Evolutionary conservation across 2,329 filamentous ascomycete species (phyloP).

Genomic region (Sordariomycetes sp.): DNA sequence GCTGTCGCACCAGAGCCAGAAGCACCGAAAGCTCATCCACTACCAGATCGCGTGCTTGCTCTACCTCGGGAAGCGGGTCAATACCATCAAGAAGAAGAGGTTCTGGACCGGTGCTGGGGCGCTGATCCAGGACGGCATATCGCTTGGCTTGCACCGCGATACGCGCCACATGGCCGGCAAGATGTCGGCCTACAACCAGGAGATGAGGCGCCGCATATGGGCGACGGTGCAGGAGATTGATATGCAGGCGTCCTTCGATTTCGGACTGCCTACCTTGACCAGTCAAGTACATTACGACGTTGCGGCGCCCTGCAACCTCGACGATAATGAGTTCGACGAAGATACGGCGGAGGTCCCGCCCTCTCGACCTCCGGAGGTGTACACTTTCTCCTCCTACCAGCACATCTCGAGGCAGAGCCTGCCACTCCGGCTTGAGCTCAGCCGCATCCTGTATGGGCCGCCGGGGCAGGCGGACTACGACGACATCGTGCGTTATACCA

Average conservation of each 20-base stretch:
- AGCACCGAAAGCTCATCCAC: conserved; percentile 48
- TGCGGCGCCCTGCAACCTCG: conserved; percentile 43
- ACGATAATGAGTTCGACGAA: conserved; percentile 47
- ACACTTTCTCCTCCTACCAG: conserved; percentile 50
- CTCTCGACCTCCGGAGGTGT: conserved; percentile 39
- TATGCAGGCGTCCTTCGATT: conserved; percentile 50
- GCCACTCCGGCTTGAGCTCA: conserved; percentile 44
- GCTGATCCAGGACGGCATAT: conserved; percentile 46
- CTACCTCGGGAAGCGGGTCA: conserved; percentile 51
- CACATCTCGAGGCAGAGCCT: conserved; percentile 46
- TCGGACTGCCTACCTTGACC: conserved; percentile 46
- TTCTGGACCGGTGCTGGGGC: conserved; percentile 49
- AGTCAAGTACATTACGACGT: conserved; percentile 46
- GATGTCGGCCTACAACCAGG: conserved; percentile 48
- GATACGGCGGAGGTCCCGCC: conserved; percentile 37
- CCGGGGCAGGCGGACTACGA: conserved; percentile 48
- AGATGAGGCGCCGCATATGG: conserved; percentile 52
- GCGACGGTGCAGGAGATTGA: conserved; percentile 52
- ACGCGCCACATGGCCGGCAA: conserved; percentile 42
- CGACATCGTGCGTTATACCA: conserved; percentile 49
- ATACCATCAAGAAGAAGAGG: conserved; percentile 54
- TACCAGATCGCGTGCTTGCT: conserved; percentile 49
- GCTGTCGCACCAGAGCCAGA: conserved; percentile 45
- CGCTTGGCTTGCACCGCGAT: conserved; percentile 48
- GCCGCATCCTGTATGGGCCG: conserved; percentile 42